Percentiles rank a stretch among this genome's conserved stretches.
Conservation (phyloP, 805 yeast genomes). For the Cyberlindnera saturnus region DNA sequence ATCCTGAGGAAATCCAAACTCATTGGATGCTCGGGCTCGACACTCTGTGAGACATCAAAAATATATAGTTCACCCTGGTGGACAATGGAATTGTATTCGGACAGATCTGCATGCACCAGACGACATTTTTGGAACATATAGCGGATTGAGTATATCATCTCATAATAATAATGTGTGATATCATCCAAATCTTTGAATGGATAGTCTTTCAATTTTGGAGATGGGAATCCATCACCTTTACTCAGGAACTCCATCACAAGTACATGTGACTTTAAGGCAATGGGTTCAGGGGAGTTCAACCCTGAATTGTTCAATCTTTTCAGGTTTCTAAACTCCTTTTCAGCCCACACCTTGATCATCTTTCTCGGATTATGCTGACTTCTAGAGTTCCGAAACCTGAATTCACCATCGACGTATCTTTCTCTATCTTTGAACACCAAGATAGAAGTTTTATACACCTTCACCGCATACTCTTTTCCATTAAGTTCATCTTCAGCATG, state of each 20-base stretch:
- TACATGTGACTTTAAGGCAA: constrained; percentile 84
- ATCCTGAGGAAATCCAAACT: constrained; percentile 89
- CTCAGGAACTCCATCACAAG: constrained; percentile 89
- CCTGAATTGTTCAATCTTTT: constrained; percentile 74
- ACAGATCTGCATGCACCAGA: constrained; percentile 92
- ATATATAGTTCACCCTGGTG: constrained; percentile 75
- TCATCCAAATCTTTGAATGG: constrained; percentile 64
- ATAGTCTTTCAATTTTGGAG: constrained; percentile 86
- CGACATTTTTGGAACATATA: constrained; percentile 82
- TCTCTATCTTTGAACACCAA: constrained; percentile 96
- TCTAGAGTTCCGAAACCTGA: constrained; percentile 80
- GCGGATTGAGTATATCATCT: constrained; percentile 80
- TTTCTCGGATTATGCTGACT: constrained; percentile 90
- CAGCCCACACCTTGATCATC: constrained; percentile 98
- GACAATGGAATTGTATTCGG: constrained; percentile 89
- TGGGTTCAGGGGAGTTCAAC: constrained; percentile 91
- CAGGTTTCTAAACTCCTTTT: constrained; percentile 90
- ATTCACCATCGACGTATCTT: constrained; percentile 94
- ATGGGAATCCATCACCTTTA: constrained; percentile 77
- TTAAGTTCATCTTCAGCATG: constrained; percentile 50
- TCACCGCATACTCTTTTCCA: constrained; percentile 71
- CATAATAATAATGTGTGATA: constrained; percentile 61
- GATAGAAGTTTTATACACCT: constrained; percentile 93
- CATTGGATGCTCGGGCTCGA: constrained; percentile 97
- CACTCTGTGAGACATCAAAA: constrained; percentile 95